phyloP scores from a whole-genome alignment of 2,329 filamentous ascomycete species.

The Fusarium humuli region DNA sequence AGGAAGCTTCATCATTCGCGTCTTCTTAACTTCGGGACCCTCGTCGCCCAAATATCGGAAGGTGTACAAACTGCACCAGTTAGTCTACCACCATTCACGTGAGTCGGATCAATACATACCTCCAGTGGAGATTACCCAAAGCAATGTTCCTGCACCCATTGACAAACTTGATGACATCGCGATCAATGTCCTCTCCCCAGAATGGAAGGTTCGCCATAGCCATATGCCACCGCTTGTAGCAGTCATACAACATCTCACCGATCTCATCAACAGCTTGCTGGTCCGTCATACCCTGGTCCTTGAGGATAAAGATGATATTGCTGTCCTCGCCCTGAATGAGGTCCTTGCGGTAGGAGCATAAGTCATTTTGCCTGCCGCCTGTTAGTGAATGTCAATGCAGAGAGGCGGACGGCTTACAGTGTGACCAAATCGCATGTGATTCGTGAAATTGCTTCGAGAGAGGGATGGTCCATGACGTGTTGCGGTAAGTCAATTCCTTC shows the following conservation, averaged over 20 bases:
- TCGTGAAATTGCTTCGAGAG: conserved; percentile 21
- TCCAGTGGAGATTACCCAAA: conserved; percentile 23
- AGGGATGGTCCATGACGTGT: conserved; percentile 26
- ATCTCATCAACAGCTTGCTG: conserved; percentile 26
- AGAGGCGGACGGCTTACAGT: conserved; percentile 2
- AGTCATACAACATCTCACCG: conserved; percentile 26
- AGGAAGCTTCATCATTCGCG: conserved; percentile 25
- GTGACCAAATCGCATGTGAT: conserved; percentile 27
- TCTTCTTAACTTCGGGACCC: conserved; percentile 20
- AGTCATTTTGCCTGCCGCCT: conserved; percentile 15
- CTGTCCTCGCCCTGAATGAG: conserved; percentile 23
- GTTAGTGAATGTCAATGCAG: not conserved
- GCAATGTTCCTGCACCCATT: conserved; percentile 29
- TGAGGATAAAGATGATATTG: conserved; percentile 29
- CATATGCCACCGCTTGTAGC: conserved; percentile 21
- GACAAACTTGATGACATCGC: conserved; percentile 28
- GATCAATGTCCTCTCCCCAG: conserved; percentile 23
- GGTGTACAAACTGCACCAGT: conserved; percentile 6
- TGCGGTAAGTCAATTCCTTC: conserved; percentile 24
- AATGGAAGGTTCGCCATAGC: conserved; percentile 21
- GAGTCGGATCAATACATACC: not conserved
- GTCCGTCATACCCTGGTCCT: conserved; percentile 24
- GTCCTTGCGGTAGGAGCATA: conserved; percentile 28
- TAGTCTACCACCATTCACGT: not conserved
- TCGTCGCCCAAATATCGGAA: conserved; percentile 17